Conservation (phyloP, 768 basidiomycete species). For the Rhizopogon salebrosus region DNA sequence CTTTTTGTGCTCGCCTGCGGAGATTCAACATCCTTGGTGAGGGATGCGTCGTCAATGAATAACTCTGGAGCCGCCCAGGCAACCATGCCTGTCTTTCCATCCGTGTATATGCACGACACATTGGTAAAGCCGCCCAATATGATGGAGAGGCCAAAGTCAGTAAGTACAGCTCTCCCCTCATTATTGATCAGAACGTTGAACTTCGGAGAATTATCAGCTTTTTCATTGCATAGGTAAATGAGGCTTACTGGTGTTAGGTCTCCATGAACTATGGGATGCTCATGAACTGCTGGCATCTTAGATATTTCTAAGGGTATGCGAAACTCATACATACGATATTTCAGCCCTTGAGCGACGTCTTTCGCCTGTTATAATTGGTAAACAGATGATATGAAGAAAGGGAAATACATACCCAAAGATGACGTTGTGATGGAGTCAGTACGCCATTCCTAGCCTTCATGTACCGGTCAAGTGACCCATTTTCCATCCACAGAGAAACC, state of each 20-base stretch:
- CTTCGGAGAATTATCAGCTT: conserved; percentile 3
- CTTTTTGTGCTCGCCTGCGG: background rate
- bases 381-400: background rate
- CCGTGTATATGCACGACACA: background rate
- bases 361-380: background rate
- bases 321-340: conserved; percentile 1
- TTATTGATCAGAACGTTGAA: conserved; percentile 41
- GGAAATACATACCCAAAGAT: background rate
- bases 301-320: background rate
- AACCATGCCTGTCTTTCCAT: background rate
- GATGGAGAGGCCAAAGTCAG: conserved; percentile 41
- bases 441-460: background rate
- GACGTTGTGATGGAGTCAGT: background rate
- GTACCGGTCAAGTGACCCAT: background rate
- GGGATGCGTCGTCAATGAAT: background rate
- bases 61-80: background rate
- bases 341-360: conserved; percentile 2
- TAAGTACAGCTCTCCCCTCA: conserved; percentile 32
- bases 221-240: too few relatives aligned
- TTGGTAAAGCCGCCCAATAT: conserved; percentile 10
- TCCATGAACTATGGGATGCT: conserved; percentile 1
- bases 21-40: too few relatives aligned
- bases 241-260: conserved; percentile 3
- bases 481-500: background rate
- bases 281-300: background rate